phyloP scores from a whole-genome alignment of 192 early-diverging fungal genomes.

The Coemansia sp. region DNA sequence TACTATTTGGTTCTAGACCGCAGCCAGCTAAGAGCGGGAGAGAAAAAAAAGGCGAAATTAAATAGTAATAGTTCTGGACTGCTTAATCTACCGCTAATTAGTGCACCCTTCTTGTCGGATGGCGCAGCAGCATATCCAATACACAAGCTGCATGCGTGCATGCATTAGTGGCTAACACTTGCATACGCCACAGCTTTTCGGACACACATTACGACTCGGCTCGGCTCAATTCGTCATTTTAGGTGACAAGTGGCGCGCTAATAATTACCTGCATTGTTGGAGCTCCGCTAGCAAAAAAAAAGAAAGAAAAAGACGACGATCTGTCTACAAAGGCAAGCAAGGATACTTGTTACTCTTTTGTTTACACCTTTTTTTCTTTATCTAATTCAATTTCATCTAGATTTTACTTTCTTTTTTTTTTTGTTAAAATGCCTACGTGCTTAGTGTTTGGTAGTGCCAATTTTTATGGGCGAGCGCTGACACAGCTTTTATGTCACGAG shows the following conservation, averaged over 20 bases:
- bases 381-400: neutral
- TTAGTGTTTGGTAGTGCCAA: slow-evolving; percentile 42
- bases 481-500: slow-evolving; percentile 33
- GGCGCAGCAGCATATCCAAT: neutral
- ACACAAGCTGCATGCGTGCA: neutral
- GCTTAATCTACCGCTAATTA: too few relatives aligned
- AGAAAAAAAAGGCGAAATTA: neutral
- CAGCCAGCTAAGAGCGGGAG: too few relatives aligned
- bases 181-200: too few relatives aligned
- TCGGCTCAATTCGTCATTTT: neutral
- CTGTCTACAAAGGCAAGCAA: too few relatives aligned
- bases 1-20: neutral
- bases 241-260: neutral
- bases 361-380: neutral
- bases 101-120: neutral
- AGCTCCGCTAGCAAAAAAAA: too few relatives aligned
- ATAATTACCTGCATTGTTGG: too few relatives aligned
- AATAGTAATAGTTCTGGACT: too few relatives aligned
- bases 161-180: neutral
- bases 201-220: neutral
- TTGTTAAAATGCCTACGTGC: slow-evolving; percentile 31
- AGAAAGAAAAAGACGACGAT: too few relatives aligned
- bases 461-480: slow-evolving; percentile 51
- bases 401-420: neutral
- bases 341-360: neutral